Evolutionary conservation across 331 rosid species (phyloP).

Genomic region (Malus hybrid): DNA sequence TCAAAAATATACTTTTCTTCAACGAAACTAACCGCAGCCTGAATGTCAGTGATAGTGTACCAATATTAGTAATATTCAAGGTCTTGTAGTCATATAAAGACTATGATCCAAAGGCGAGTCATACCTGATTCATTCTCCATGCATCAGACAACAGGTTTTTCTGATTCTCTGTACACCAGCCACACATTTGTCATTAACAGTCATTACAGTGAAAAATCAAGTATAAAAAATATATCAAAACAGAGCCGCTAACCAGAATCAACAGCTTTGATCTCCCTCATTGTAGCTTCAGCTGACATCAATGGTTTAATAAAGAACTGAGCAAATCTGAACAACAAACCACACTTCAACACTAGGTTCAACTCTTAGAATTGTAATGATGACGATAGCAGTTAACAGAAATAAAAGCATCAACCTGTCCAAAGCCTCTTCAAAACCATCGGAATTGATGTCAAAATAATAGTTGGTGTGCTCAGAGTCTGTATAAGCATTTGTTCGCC

Average conservation of each 20-base stretch:
- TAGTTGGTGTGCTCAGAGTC: slow-evolving; percentile 72
- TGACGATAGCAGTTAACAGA: slow-evolving; percentile 1
- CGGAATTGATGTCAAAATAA: slow-evolving; percentile 66
- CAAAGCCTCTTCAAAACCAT: slow-evolving; percentile 89
- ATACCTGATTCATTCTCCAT: slow-evolving; percentile 94
- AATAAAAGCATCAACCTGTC: slow-evolving; percentile 57
- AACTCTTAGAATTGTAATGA: not conserved
- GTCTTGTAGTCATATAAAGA: not conserved
- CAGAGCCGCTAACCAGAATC: slow-evolving; percentile 69
- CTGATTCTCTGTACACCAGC: slow-evolving; percentile 63
- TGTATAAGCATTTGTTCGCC: slow-evolving; percentile 84
- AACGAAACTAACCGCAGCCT: not conserved
- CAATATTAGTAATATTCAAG: not conserved
- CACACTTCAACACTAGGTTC: slow-evolving; percentile 10
- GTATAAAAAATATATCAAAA: not conserved
- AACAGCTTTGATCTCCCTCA: slow-evolving; percentile 97
- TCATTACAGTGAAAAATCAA: not conserved
- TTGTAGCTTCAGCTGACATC: slow-evolving; percentile 97
- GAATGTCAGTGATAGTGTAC: not conserved
- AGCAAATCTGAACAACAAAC: slow-evolving; percentile 58
- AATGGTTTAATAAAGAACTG: slow-evolving; percentile 91
- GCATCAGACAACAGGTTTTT: slow-evolving; percentile 81
- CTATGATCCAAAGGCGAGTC: slow-evolving; percentile 10
- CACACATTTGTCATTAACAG: not conserved
- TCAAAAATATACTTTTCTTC: not conserved